Conservation (phyloP, 2,329 filamentous ascomycete genomes). For the Leptoxyphium fumago region DNA sequence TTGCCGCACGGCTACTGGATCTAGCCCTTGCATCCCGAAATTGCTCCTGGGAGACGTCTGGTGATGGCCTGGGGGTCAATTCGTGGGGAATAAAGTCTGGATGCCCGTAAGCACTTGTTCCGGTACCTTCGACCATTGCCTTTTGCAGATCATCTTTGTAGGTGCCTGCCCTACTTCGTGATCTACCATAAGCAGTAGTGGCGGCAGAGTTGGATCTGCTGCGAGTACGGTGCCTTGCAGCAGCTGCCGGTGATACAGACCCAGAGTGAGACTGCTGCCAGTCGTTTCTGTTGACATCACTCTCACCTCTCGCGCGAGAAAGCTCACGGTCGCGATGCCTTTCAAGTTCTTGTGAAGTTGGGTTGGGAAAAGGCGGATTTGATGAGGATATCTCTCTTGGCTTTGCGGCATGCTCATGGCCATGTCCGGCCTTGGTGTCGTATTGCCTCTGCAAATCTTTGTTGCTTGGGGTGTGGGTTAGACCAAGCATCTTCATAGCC, state of each 20-base stretch:
- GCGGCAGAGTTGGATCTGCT: slow-evolving; percentile 42
- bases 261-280: slow-evolving; percentile 3
- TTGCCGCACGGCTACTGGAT: slow-evolving; percentile 7
- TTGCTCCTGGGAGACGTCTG: slow-evolving; percentile 5
- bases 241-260: slow-evolving; percentile 21
- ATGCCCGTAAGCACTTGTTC: slow-evolving; percentile 19
- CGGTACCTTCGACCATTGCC: slow-evolving; percentile 33
- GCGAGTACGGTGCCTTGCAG: slow-evolving; percentile 25
- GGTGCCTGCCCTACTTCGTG: slow-evolving; percentile 36
- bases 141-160: slow-evolving; percentile 38
- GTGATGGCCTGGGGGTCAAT: slow-evolving; percentile 15
- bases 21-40: slow-evolving; percentile 6
- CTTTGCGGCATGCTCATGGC: slow-evolving; percentile 10
- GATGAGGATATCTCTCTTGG: slow-evolving; percentile 12
- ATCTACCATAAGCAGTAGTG: slow-evolving; percentile 31
- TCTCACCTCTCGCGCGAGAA: slow-evolving; percentile 19
- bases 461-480: slow-evolving; percentile 24
- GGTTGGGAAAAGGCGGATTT: slow-evolving; percentile 1
- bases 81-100: slow-evolving; percentile 22
- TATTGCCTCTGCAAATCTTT: slow-evolving; percentile 18
- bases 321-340: slow-evolving; percentile 19
- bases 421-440: slow-evolving; percentile 9
- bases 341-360: slow-evolving; percentile 9
- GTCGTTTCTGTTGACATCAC: slow-evolving; percentile 15
- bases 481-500: slow-evolving; percentile 46